Conservation (phyloP, 139 green algal species). For the Volvox africanus region DNA sequence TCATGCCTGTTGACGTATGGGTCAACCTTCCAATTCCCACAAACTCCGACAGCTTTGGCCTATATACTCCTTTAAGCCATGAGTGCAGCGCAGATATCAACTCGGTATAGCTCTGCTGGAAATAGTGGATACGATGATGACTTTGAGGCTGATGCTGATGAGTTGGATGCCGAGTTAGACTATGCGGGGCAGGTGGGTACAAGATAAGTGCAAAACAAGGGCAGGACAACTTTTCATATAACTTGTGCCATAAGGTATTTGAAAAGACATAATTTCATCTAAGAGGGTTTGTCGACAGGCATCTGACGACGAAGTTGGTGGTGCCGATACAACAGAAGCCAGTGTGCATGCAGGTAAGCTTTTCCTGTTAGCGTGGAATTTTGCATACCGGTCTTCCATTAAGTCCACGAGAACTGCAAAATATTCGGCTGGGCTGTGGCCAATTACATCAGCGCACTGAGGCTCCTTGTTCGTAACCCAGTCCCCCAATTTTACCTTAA, state of each 20-base stretch:
- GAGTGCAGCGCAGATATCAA: background rate
- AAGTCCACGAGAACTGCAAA: too few relatives aligned
- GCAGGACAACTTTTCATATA: too few relatives aligned
- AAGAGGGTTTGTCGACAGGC: background rate
- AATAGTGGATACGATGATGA: slow-evolving; percentile 44
- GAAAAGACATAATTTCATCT: too few relatives aligned
- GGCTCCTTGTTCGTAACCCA: too few relatives aligned
- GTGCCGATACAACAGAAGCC: background rate
- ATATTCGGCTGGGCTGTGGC: too few relatives aligned
- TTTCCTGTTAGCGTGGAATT: too few relatives aligned
- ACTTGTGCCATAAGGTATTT: too few relatives aligned
- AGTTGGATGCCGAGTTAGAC: background rate
- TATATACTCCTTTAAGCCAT: background rate
- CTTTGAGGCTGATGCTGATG: slow-evolving; percentile 32
- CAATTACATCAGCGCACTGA: too few relatives aligned
- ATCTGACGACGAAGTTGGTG: background rate
- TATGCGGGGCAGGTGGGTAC: background rate
- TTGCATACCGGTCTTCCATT: too few relatives aligned
- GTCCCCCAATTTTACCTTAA: too few relatives aligned
- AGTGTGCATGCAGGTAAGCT: background rate
- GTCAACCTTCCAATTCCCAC: slow-evolving; percentile 12
- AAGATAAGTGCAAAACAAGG: too few relatives aligned
- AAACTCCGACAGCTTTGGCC: slow-evolving; percentile 7
- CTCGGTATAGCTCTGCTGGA: slow-evolving; percentile 14
- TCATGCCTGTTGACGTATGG: background rate